These are phyloP conservation scores for Lachnellula cervina DNA, from an alignment of 2,329 filamentous ascomycete genomes.

Conservation along the genomic window DNA sequence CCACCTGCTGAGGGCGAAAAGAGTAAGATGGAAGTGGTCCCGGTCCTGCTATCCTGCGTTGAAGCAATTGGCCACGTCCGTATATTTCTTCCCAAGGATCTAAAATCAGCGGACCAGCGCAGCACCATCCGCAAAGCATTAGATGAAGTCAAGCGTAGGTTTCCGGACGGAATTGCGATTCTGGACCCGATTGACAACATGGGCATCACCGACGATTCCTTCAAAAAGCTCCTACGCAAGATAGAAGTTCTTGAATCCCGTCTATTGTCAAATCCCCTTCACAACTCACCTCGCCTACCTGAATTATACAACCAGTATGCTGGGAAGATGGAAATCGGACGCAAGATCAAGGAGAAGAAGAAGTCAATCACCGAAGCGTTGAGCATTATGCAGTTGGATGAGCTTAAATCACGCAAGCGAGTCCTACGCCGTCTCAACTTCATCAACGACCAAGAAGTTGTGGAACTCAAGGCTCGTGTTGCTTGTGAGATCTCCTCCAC, in stretches of 20 bases:
- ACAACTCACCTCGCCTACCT: slow-evolving; percentile 79
- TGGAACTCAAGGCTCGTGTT: slow-evolving; percentile 93
- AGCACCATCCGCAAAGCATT: slow-evolving; percentile 64
- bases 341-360: slow-evolving; percentile 82
- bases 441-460: slow-evolving; percentile 91
- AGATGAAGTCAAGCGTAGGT: slow-evolving; percentile 76
- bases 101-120: slow-evolving; percentile 62
- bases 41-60: slow-evolving; percentile 79
- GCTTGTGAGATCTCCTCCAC: slow-evolving; percentile 95
- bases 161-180: slow-evolving; percentile 85
- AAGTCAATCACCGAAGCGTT: slow-evolving; percentile 81
- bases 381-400: slow-evolving; percentile 88
- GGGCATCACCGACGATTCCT: slow-evolving; percentile 85
- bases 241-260: slow-evolving; percentile 95
- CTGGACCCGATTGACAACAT: slow-evolving; percentile 95
- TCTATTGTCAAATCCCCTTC: slow-evolving; percentile 81
- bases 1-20: slow-evolving; percentile 59
- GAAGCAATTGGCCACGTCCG: slow-evolving; percentile 80
- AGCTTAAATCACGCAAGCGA: slow-evolving; percentile 92
- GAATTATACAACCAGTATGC: slow-evolving; percentile 85
- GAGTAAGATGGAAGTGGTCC: slow-evolving; percentile 74
- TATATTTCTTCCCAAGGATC: slow-evolving; percentile 75
- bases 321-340: slow-evolving; percentile 67
- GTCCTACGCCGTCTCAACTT: slow-evolving; percentile 91
- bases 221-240: slow-evolving; percentile 90